Percentiles rank a stretch among this genome's conserved stretches.
These are phyloP conservation scores for Garcia nutans DNA, from an alignment of 345 rosid species.

Conservation along the genomic window DNA sequence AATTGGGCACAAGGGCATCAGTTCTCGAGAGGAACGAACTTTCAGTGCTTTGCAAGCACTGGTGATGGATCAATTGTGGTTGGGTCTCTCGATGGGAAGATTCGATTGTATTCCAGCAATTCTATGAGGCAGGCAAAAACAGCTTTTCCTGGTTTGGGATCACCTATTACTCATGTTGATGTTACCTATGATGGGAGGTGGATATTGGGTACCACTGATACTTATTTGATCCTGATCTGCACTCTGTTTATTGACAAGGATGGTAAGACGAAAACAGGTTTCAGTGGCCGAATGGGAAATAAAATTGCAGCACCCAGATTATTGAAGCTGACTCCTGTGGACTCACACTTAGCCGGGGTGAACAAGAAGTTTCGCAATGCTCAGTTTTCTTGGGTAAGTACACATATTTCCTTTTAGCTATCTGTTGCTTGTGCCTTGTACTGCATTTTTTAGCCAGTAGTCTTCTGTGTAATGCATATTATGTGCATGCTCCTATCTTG, in stretches of 20 bases:
- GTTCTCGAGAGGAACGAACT: constrained; percentile 97
- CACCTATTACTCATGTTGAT: constrained; percentile 93
- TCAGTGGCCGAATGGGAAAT: constrained; percentile 95
- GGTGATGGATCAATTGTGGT: constrained; percentile 99
- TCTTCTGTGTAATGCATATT: neutral
- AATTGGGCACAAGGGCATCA: constrained; percentile 91
- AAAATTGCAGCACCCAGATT: constrained; percentile 94
- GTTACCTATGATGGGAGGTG: constrained; percentile 97
- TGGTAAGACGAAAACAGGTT: constrained; percentile 91
- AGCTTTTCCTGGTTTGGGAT: constrained; percentile 98
- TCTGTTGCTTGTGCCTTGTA: constrained; percentile 3
- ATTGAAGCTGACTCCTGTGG: constrained; percentile 81
- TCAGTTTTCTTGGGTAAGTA: constrained; percentile 93
- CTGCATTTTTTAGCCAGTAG: neutral
- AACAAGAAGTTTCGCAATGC: constrained; percentile 82
- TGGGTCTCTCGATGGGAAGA: constrained; percentile 97
- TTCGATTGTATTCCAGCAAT: constrained; percentile 75
- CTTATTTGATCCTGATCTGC: constrained; percentile 87
- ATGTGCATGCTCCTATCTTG: neutral
- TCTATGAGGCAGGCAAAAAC: constrained; percentile 98
- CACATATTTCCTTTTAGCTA: neutral
- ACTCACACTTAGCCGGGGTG: constrained; percentile 86
- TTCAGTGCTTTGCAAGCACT: constrained; percentile 96
- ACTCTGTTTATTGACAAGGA: constrained; percentile 78
- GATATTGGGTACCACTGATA: constrained; percentile 96